Evolutionary conservation across 129 eudicot species (phyloP), one percentile per base, ranked within the genome.

Genomic region (Oenanthe sinensis): DNA sequence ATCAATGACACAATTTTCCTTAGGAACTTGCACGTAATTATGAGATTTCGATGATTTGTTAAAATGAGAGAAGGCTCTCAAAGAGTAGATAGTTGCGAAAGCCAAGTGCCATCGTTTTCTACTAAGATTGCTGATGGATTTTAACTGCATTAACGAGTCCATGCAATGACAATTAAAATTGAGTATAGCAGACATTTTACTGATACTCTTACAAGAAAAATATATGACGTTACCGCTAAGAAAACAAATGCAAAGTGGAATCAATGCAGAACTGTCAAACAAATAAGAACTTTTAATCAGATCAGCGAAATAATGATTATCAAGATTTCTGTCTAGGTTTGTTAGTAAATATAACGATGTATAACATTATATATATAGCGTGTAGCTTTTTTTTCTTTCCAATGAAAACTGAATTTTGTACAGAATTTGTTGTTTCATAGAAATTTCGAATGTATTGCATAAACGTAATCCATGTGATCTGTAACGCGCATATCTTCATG

Each of bases 61-160:
- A 68, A 45, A 42, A 26, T 36, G 85, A 62, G 85, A 79, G 24
- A 88, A 82, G 71, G 89, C 92, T 54, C 89, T 77, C 5, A 77
- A 74, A 62, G 87, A 88, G 16, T 81, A 81, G 52, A 88, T 83
- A 39, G 49, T 28, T 11, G 78, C 72, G 8, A 81, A 79, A 47
- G 92, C 91, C 78, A 58, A 36, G 50, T 80, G 84, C 89, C 89
- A 88, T 75, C 87, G 82, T 79, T 79, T 84, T 70, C 83, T 80
- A 67, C 81, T 83, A 67, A 77, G 81, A n/a, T 40, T 28, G 20
- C 49, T 71, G 24, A 79, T 50, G 11, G 71, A 26, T 19, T 42
- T 37, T 17, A 71, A 42, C 19, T 42, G 40, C 14, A 55, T 76
- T 15, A 82, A 13, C 0, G 74, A 71, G 33, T 82, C 79, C 28